Evolutionary conservation across 257 asterid genomes (phyloP), one percentile per base, ranked within the genome.

Genomic region (Solanum sejunctum): DNA sequence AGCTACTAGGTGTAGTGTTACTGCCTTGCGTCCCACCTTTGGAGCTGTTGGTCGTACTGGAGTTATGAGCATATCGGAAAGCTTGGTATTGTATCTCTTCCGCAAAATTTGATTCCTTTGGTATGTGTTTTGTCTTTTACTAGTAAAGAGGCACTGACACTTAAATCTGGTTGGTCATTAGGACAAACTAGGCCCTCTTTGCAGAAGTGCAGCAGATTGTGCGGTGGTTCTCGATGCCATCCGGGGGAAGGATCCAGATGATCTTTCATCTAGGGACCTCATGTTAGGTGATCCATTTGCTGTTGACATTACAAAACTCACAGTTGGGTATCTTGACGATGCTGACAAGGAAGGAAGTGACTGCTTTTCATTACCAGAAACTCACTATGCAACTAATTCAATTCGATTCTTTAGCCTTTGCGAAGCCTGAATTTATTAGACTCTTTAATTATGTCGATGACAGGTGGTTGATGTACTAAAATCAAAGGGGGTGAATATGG

Each of bases 151-250:
- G 63, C 49, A 2, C 23, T 52, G 52, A 87, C 41, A 36, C 63
- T 80, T 12, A 45, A 81, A 41, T 57, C 18, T 41, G 11, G 61
- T 75, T 12, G 77, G 16, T 81, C 83, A 54, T 28, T 92, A 96
- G 99, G 99, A 96, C 80, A 96, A 96, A 88, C 84, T 96, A 58
- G 99, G 99, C 54, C 98, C 99, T 54, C 91, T 96, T 89, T 93
- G 98, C 80, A 89, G 98, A 89, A 90, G 88, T 85, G 98, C 98
- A 69, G 91, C 90, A 66, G 98, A 94, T 87, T 96, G 99, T 41
- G 92, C 90, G 1, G 83, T 92, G 58, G 90, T 93, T 86, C 91
- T 95, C 49, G 98, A 95, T 87, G 85, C 85, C 45, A 92, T 93
- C 61, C 91, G 94, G 58, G 99, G 99, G 83, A 89, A 89, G 90